Evolutionary conservation across 371 early-diverging fungal genomes (phyloP).

Genomic region (Funneliformis caledonium): DNA sequence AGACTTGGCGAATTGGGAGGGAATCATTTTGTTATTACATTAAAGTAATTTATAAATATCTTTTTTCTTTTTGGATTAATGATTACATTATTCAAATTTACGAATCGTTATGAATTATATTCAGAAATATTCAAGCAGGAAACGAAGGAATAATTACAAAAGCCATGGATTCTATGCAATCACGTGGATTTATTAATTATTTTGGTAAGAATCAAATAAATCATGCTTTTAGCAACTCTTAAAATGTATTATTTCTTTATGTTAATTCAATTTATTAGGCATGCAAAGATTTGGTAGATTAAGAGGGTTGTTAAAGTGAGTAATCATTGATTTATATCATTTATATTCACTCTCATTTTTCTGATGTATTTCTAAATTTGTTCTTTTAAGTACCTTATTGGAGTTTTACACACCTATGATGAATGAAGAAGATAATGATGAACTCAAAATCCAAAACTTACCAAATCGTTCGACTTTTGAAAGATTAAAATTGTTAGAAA

Average conservation of each 20-base stretch:
- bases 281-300: constrained; percentile 62
- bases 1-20: constrained; percentile 86
- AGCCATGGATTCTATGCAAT: constrained; percentile 65
- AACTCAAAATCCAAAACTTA: background rate
- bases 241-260: background rate
- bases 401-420: constrained; percentile 9
- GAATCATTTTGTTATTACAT: constrained; percentile 86
- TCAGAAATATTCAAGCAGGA: constrained; percentile 45
- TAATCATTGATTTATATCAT: background rate
- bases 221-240: background rate
- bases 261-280: constrained; percentile 44
- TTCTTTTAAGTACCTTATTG: constrained; percentile 12
- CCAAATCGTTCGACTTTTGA: background rate
- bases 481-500: constrained; percentile 26
- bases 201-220: constrained; percentile 65
- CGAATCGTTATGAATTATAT: background rate
- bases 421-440: background rate
- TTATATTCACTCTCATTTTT: background rate
- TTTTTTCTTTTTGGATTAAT: background rate
- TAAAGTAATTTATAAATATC: constrained; percentile 57
- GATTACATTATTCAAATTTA: background rate
- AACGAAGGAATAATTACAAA: constrained; percentile 36
- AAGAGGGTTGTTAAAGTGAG: constrained; percentile 59
- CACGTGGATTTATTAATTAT: constrained; percentile 95
- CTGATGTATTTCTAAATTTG: background rate